Conservation (phyloP, 805 yeast species). For the Hanseniaspora lindneri region DNA sequence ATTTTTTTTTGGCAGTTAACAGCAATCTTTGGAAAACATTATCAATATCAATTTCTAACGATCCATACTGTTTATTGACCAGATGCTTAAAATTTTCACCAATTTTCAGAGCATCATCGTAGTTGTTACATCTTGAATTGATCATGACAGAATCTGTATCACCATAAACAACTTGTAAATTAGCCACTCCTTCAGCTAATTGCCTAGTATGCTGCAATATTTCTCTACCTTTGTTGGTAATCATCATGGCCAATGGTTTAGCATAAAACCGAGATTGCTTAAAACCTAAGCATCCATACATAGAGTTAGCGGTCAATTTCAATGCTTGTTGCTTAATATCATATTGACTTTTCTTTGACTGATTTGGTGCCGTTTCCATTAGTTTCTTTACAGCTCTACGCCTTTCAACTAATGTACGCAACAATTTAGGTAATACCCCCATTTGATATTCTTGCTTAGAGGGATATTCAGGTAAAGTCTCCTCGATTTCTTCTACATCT, state of each 20-base stretch:
- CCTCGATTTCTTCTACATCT: conserved; percentile 37
- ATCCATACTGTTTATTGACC: conserved; percentile 78
- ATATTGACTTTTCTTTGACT: conserved; percentile 63
- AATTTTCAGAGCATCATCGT: conserved; percentile 61
- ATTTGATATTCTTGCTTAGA: conserved; percentile 38
- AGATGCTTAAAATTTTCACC: conserved; percentile 74
- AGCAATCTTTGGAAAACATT: conserved; percentile 76
- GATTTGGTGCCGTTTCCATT: conserved; percentile 60
- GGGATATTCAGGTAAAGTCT: conserved; percentile 53
- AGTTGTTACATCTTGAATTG: conserved; percentile 66
- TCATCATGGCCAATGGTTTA: conserved; percentile 87
- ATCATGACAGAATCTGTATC: conserved; percentile 99
- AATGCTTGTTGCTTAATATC: conserved; percentile 94
- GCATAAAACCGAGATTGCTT: conserved; percentile 89
- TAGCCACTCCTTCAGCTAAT: conserved; percentile 65
- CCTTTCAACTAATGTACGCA: conserved; percentile 73
- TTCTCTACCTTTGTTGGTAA: conserved; percentile 91
- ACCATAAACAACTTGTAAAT: conserved; percentile 84
- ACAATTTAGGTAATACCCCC: conserved; percentile 78
- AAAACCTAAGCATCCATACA: conserved; percentile 97
- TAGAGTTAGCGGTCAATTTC: conserved; percentile 95
- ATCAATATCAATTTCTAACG: conserved; percentile 89
- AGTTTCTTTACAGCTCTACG: conserved; percentile 86
- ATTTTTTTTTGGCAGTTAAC: conserved; percentile 90
- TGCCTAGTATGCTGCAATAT: conserved; percentile 86